Percentiles rank a stretch among this genome's conserved stretches.
These are phyloP conservation scores for Corylus heterophylla DNA, from an alignment of 306 rosid genomes.

Conservation along the genomic window DNA sequence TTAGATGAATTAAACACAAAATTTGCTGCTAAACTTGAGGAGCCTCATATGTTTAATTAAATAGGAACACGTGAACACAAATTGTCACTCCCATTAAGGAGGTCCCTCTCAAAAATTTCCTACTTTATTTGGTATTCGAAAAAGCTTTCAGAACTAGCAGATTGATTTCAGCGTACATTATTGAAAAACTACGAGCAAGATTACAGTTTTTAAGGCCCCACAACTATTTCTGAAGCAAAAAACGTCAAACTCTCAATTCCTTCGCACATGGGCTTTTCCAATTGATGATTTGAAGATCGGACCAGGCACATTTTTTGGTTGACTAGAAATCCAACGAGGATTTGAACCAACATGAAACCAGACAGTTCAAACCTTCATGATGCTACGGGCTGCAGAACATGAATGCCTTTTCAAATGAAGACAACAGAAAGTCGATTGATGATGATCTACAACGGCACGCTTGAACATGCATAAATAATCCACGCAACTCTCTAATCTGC, in stretches of 20 bases:
- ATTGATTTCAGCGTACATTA: not conserved
- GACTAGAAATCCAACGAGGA: not conserved
- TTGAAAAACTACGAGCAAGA: not conserved
- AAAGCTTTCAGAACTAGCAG: not conserved
- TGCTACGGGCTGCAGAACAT: not conserved
- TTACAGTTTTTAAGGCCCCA: not conserved
- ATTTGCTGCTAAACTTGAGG: too few relatives aligned
- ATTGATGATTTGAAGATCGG: not conserved
- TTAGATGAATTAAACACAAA: too few relatives aligned
- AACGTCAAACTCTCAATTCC: not conserved
- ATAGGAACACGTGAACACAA: too few relatives aligned
- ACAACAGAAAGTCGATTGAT: not conserved
- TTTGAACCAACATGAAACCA: not conserved
- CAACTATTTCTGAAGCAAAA: not conserved
- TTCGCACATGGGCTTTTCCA: not conserved
- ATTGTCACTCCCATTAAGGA: too few relatives aligned
- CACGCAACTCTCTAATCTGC: not conserved
- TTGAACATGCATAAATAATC: not conserved
- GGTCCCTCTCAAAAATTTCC: constrained; percentile 13
- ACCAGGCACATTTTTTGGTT: too few relatives aligned
- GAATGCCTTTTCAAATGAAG: not conserved
- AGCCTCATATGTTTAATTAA: too few relatives aligned
- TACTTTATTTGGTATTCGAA: not conserved
- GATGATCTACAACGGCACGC: not conserved
- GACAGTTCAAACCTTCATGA: too few relatives aligned